A percentile compares a stretch with the other conserved stretches of the same genome.
Evolutionary conservation across 1,284 basidiomycete genomes (phyloP).

Genomic region (Trichosporon sp.): DNA sequence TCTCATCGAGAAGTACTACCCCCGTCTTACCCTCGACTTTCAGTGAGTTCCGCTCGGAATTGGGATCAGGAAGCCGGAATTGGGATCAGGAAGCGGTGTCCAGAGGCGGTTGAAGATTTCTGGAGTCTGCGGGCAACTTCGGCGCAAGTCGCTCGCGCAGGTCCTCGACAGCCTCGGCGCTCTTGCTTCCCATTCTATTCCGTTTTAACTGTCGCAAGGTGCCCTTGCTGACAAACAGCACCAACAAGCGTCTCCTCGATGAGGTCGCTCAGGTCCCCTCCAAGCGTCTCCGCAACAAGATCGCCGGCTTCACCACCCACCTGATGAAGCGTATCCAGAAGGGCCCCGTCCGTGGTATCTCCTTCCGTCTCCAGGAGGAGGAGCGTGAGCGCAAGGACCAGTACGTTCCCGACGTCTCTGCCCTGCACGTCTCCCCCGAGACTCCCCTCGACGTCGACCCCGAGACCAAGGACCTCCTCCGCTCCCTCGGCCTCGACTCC

Average conservation of each 20-base stretch:
- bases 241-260: slow-evolving; percentile 99
- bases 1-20: slow-evolving; percentile 99
- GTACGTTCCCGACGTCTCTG: slow-evolving; percentile 94
- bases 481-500: slow-evolving; percentile 83
- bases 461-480: slow-evolving; percentile 89
- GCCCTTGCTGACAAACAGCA: slow-evolving; percentile 51
- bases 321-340: slow-evolving; percentile 99
- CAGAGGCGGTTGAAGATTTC: neutral
- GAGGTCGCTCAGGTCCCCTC: slow-evolving; percentile 97
- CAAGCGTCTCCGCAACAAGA: slow-evolving; percentile 99
- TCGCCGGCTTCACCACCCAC: slow-evolving; percentile 99
- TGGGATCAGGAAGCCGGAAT: neutral
- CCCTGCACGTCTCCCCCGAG: slow-evolving; percentile 69
- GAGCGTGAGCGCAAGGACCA: slow-evolving; percentile 99
- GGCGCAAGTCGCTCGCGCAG: too few relatives aligned
- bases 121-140: neutral
- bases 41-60: slow-evolving; percentile 53
- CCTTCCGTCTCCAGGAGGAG: slow-evolving; percentile 99
- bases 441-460: slow-evolving; percentile 77
- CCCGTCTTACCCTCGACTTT: slow-evolving; percentile 92
- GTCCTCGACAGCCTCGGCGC: neutral
- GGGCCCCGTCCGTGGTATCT: slow-evolving; percentile 99
- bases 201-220: neutral
- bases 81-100: neutral
- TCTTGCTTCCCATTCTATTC: too few relatives aligned